Evolutionary conservation across 306 rosid genomes (phyloP), one percentile per base, ranked within the genome.

Genomic region (Ochetophila trinervis): DNA sequence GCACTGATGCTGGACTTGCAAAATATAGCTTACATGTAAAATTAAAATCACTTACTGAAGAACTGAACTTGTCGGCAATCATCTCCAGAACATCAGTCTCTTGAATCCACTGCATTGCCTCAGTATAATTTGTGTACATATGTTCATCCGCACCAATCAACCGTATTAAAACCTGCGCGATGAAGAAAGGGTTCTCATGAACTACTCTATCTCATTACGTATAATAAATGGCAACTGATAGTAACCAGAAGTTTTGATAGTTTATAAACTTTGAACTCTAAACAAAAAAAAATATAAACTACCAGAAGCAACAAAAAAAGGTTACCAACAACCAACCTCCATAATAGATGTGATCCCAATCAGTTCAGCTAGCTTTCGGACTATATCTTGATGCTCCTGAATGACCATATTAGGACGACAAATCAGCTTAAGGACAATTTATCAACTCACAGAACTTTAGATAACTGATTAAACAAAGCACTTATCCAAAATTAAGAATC

Each of bases 81-180:
- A 94, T 88, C 87, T 94, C 99, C 57, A 94, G 85, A 73, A 94
- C 90, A 78, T 85, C 82, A 12, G 89, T 83, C 24, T 85, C 90
- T 85, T 88, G 96, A 52, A 90, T 90, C 99, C 99, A 94, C 74
- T 86, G 85, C 96, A 94, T 84, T 42, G 87, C 84, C 72, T 94
- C 97, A 47, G 62, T 76, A 66, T 88, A 80, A 82, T 83, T 90
- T 70, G 86, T 68, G 67, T 90, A 94, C 84, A 94, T 85, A 67
- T 90, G 97, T 80, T 90, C 99, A 73, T 94, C 99, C 22, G 99
- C 97, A 71, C 97, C 97, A 75, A 94, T 83, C 79, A 94, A 76
- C 70, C 99, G 93, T 74, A 90, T 84, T 76, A 94, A 86, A 79
- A 94, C 96, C 99, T 94, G 83, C 50, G 50, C 60, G 64, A 70